Evolutionary conservation across 2,329 filamentous ascomycete species (phyloP), one percentile per base, ranked within the genome.

Genomic region (Penicillium sp.): DNA sequence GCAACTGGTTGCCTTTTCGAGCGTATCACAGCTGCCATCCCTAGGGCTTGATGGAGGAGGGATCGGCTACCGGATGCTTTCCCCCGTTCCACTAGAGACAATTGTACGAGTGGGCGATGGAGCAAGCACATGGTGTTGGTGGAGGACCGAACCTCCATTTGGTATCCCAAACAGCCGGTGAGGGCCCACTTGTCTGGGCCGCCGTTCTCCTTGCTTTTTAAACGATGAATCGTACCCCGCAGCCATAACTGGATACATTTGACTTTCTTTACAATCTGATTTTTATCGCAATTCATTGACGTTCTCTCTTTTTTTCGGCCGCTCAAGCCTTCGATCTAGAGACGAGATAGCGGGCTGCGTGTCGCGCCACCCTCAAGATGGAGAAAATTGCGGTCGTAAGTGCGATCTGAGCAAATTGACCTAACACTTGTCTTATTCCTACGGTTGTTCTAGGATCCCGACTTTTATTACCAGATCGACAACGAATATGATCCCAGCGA

Each of bases 311-410:
- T 19, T 39, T 23, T 5, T 39, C 16, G 13, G 36, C 9, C 18
- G 9, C 21, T 2, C 16, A 21, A 19, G 19, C 36, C 36, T 16
- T 21, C 18, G 21, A 10, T 13, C 7, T 21, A 39, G 19, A 39
- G 36, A 19, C 36, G 16, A 13, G 2, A 16, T 39, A 13, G 3
- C 21, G 10, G 37, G 37, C 13, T 40, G 10, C 24, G 5, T 11
- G 21, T 19, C 19, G n/a, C 14, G 16, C 39, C n/a, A 16, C 24
- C 39, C 3, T 43, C 39, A 28, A 26, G 5, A 43, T 43, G 39
- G 39, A 43, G 21, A 43, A 43, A 43, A 43, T 43, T 8, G 21
- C 39, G 14, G 39, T 43, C 39, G 39, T 43, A 13, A 43, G 39
- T 29, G 24, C 39, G n/a, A 21, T 28, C 39, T 13, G n/a, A 26